These are phyloP conservation scores for Kalmusia sp. DNA, from an alignment of 2,329 filamentous ascomycete species.

Conservation along the genomic window DNA sequence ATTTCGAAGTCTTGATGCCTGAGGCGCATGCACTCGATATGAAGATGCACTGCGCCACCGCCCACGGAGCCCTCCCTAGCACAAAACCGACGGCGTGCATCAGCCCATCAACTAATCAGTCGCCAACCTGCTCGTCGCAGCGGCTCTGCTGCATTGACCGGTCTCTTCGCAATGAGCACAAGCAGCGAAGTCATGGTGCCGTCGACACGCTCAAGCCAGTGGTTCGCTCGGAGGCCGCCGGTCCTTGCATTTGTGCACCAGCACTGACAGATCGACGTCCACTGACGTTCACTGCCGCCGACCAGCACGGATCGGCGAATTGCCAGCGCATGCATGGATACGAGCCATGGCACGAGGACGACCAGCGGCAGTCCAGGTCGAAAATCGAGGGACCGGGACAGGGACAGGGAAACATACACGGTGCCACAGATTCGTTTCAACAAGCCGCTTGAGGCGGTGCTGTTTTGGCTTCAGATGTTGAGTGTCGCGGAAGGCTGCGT, in stretches of 20 bases:
- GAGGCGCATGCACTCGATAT: slow-evolving; percentile 22
- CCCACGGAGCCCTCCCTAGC: slow-evolving; percentile 25
- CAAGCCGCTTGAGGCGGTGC: slow-evolving; percentile 16
- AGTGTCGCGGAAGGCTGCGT: slow-evolving; percentile 8
- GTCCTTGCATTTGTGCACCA: slow-evolving; percentile 21
- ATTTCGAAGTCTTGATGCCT: slow-evolving; percentile 37
- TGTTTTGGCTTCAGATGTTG: slow-evolving; percentile 17
- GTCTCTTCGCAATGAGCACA: slow-evolving; percentile 25
- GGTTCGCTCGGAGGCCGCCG: slow-evolving; percentile 28
- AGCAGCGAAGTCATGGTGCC: slow-evolving; percentile 15
- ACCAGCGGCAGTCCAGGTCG: neutral
- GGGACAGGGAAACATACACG: neutral
- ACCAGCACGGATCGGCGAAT: slow-evolving; percentile 16
- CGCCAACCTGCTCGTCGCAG: slow-evolving; percentile 27
- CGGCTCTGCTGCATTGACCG: slow-evolving; percentile 45
- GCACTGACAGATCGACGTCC: slow-evolving; percentile 4
- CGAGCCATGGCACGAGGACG: slow-evolving; percentile 7
- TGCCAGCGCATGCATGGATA: slow-evolving; percentile 35
- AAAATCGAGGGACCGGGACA: neutral
- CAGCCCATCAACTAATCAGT: slow-evolving; percentile 7
- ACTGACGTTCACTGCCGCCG: slow-evolving; percentile 13
- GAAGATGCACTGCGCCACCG: slow-evolving; percentile 42
- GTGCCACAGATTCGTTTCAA: neutral
- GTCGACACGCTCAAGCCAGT: slow-evolving; percentile 39
- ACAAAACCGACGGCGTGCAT: slow-evolving; percentile 24